Evolutionary conservation across 2,329 filamentous ascomycete species (phyloP).

Genomic region (Ceratocystis papillata): DNA sequence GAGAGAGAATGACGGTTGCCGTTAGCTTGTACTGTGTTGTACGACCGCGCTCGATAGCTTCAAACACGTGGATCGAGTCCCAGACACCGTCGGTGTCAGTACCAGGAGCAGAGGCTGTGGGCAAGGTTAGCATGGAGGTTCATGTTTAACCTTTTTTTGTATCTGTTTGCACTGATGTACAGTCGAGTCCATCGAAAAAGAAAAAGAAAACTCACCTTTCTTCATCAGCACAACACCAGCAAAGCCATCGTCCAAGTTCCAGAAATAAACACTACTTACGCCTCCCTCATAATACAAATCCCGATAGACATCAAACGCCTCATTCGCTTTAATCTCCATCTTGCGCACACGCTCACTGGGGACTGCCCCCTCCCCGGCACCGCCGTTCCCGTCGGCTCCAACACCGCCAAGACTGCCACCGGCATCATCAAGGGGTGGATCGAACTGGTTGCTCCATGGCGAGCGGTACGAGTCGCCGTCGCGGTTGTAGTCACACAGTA

Average conservation of each 20-base stretch:
- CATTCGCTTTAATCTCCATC: constrained; percentile 89
- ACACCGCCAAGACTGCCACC: constrained; percentile 39
- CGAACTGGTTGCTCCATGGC: constrained; percentile 98
- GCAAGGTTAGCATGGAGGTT: background rate
- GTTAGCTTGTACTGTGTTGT: constrained; percentile 96
- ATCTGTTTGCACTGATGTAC: background rate
- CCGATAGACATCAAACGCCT: constrained; percentile 92
- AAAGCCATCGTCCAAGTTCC: constrained; percentile 96
- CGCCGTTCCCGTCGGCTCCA: constrained; percentile 44
- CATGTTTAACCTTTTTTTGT: too few species aligned
- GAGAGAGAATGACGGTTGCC: constrained; percentile 85
- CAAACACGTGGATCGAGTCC: constrained; percentile 98
- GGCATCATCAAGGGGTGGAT: constrained; percentile 64
- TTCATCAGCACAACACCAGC: constrained; percentile 92
- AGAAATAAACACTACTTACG: constrained; percentile 92
- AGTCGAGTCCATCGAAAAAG: background rate
- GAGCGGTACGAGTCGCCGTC: constrained; percentile 96
- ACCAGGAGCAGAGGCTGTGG: constrained; percentile 52
- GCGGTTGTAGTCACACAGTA: constrained; percentile 99
- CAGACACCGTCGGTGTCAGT: constrained; percentile 67
- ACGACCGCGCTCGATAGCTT: constrained; percentile 83
- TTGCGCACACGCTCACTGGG: constrained; percentile 83
- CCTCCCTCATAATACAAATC: constrained; percentile 97
- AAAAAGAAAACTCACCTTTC: constrained; percentile 55
- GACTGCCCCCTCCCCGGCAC: constrained; percentile 65